phyloP scores from a whole-genome alignment of 2,329 filamentous ascomycete genomes.

The Moelleriella libera region DNA sequence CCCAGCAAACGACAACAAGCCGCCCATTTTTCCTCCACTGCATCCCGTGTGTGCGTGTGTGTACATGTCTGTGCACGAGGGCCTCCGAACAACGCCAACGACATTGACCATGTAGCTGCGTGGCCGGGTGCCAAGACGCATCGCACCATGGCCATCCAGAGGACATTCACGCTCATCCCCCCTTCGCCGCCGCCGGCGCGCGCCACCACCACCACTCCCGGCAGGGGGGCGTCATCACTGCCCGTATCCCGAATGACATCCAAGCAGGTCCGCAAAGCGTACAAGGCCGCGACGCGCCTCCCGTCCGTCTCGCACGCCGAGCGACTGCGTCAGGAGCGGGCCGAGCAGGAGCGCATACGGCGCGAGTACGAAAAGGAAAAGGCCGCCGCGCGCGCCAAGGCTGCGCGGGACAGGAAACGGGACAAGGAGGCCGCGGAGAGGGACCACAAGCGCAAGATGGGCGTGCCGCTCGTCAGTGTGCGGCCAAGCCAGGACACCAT shows the following conservation, averaged over 20 bases:
- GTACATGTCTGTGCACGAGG: too few relatives aligned
- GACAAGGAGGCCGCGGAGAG: slow-evolving; percentile 34
- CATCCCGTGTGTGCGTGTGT: too few relatives aligned
- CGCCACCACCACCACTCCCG: background rate
- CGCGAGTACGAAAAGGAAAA: slow-evolving; percentile 33
- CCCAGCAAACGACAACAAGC: too few relatives aligned
- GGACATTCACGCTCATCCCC: slow-evolving; percentile 31
- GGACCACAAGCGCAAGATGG: slow-evolving; percentile 34
- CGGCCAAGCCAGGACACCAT: slow-evolving; percentile 45
- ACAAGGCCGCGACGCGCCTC: slow-evolving; percentile 18
- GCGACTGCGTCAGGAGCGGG: slow-evolving; percentile 22
- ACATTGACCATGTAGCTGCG: too few relatives aligned
- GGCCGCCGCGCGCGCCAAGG: slow-evolving; percentile 30
- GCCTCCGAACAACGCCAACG: too few relatives aligned
- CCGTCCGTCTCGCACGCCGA: slow-evolving; percentile 26
- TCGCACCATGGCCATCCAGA: slow-evolving; percentile 20
- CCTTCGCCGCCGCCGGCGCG: slow-evolving; percentile 7
- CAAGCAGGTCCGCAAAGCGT: slow-evolving; percentile 24
- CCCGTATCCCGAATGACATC: slow-evolving; percentile 21
- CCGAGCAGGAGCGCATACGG: slow-evolving; percentile 38
- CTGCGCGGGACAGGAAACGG: slow-evolving; percentile 39
- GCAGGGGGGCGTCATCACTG: too few relatives aligned
- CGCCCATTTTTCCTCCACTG: too few relatives aligned
- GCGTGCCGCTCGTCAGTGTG: slow-evolving; percentile 38
- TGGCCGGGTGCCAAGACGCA: too few relatives aligned